Evolutionary conservation across 805 yeast genomes (phyloP).

Genomic region (Wickerhamiella occidentalis): DNA sequence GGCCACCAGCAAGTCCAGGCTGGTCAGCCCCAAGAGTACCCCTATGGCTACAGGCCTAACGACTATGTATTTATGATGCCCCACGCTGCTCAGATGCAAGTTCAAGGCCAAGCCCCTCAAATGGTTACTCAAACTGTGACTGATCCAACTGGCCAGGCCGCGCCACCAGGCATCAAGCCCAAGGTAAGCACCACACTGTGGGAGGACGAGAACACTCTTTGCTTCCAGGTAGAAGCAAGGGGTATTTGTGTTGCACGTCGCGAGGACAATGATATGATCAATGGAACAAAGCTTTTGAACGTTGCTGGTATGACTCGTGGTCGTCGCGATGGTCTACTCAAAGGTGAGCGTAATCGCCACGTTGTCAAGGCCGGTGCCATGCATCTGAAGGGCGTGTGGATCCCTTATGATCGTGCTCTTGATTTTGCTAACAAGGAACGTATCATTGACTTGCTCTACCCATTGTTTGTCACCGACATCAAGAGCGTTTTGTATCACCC

Average conservation of each 20-base stretch:
- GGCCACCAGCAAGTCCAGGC: constrained; percentile 9
- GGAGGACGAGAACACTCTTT: constrained; percentile 78
- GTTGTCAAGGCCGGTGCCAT: constrained; percentile 79
- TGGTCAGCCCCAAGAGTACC: constrained; percentile 10
- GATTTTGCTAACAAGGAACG: constrained; percentile 75
- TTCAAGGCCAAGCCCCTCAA: constrained; percentile 8
- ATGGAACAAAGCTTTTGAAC: constrained; percentile 70
- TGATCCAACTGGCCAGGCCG: constrained; percentile 31
- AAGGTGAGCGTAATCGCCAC: constrained; percentile 62
- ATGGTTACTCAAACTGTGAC: constrained; percentile 23
- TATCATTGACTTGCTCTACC: constrained; percentile 52
- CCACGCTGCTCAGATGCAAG: constrained; percentile 11
- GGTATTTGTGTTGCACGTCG: constrained; percentile 71
- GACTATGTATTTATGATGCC: constrained; percentile 13
- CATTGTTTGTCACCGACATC: constrained; percentile 63
- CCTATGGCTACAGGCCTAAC: constrained; percentile 10
- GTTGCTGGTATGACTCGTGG: constrained; percentile 85
- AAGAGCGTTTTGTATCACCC: constrained; percentile 34
- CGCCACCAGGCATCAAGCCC: constrained; percentile 36
- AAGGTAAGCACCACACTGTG: constrained; percentile 75
- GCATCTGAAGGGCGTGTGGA: constrained; percentile 87
- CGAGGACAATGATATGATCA: constrained; percentile 75
- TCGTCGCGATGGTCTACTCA: constrained; percentile 70
- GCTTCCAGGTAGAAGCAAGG: constrained; percentile 76
- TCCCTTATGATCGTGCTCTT: constrained; percentile 71